Evolutionary conservation across 257 asterid species (phyloP), one percentile per base, ranked within the genome.

Genomic region (Rhazya stricta): DNA sequence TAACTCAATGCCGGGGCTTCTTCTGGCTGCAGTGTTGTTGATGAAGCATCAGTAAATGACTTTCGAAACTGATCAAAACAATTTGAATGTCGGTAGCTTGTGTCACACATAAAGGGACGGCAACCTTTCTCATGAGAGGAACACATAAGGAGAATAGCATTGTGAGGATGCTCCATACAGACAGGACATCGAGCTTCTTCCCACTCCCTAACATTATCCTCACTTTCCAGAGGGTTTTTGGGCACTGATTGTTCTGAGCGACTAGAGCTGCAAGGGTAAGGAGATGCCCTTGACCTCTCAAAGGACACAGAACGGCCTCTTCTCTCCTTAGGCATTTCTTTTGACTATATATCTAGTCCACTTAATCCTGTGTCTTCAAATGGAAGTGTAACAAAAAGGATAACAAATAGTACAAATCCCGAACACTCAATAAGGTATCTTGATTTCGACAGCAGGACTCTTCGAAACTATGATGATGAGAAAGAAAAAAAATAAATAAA

Each of bases 151-250:
- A 93, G 86, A 72, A 93, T 71, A 21, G 96, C 97, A 65, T 93
- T 93, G 85, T 93, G 98, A 4, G 98, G 98, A 81, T 93, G 96
- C 63, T 93, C 98, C 95, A 93, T 89, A 74, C 97, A 93, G 56
- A 93, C 94, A 8, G 98, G 96, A 71, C 98, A 93, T n/a, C 92
- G 88, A 13, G 96, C 90, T 46, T 88, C 96, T 79, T 93, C 97
- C 98, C 97, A 93, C 68, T 93, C 88, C 71, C 77, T 87, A 13
- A 76, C 67, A 80, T 85, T 88, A 34, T 82, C 83, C 16, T 88
- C 91, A 58, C 83, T 88, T 74, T 91, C 96, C 80, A 90, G 69
- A 25, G 91, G 89, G 70, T 83, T 81, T 76, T 81, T 76, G 3
- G 85, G 83, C 78, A 83, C 39, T 15, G 79, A 76, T 19, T 79